These are phyloP conservation scores for Trichomonas tenax DNA, from an alignment of 208 protist genomes.

Conservation along the genomic window DNA sequence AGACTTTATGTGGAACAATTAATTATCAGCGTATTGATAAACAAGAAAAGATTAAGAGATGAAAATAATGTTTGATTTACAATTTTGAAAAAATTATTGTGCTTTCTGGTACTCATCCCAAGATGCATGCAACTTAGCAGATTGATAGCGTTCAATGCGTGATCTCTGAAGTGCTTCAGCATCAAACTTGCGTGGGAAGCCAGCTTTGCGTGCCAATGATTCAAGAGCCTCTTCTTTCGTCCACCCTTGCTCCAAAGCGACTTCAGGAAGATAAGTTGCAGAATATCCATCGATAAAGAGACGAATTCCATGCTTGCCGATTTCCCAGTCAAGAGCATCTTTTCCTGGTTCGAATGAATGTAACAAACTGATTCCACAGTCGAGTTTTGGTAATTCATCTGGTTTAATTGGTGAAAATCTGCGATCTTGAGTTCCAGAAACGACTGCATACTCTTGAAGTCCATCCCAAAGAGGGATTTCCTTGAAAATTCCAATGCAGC, in stretches of 20 bases:
- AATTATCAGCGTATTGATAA: too few species aligned
- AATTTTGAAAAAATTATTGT: background rate
- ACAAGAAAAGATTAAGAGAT: too few species aligned
- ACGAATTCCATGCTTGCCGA: conserved; percentile 5
- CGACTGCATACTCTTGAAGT: background rate
- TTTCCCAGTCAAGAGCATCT: background rate
- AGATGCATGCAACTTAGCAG: background rate
- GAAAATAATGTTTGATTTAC: too few species aligned
- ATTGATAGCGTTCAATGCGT: background rate
- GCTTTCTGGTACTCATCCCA: background rate
- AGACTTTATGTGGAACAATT: too few species aligned
- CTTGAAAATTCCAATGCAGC: background rate
- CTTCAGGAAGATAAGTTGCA: background rate
- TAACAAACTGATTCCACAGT: background rate
- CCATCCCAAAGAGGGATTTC: background rate
- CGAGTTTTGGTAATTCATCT: background rate
- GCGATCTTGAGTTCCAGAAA: background rate
- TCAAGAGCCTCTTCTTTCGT: background rate
- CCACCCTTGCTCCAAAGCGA: background rate
- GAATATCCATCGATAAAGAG: background rate
- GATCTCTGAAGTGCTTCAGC: background rate
- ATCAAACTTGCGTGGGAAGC: background rate
- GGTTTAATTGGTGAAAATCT: background rate
- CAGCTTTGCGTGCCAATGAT: background rate
- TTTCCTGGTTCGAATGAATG: background rate